phyloP scores from a whole-genome alignment of 257 asterid genomes.

The Prunella vulgaris region DNA sequence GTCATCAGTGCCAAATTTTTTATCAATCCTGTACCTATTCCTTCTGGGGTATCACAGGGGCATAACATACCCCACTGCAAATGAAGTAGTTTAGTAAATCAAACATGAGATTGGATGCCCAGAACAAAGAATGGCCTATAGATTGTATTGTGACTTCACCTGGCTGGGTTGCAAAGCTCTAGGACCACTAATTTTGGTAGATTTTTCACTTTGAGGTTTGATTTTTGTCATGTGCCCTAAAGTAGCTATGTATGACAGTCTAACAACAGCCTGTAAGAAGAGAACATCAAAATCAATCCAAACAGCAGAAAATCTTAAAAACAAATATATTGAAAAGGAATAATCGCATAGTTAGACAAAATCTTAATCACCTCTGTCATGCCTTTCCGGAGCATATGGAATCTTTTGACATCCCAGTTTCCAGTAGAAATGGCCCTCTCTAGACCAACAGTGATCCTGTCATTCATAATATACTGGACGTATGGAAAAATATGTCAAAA shows the following conservation, averaged over 20 bases:
- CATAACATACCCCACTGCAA: slow-evolving; percentile 98
- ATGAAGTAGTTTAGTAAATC: not conserved
- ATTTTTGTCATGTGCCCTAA: slow-evolving; percentile 89
- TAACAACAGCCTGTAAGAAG: slow-evolving; percentile 51
- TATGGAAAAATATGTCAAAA: slow-evolving; percentile 2
- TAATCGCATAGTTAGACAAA: not conserved
- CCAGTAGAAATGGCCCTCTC: slow-evolving; percentile 94
- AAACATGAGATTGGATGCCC: not conserved
- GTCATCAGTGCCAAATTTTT: slow-evolving; percentile 96
- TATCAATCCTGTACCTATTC: slow-evolving; percentile 94
- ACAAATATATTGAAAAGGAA: not conserved
- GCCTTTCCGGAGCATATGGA: slow-evolving; percentile 84
- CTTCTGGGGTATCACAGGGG: slow-evolving; percentile 99
- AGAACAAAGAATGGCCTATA: not conserved
- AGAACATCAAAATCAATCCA: not conserved
- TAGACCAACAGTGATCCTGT: slow-evolving; percentile 53
- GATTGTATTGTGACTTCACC: slow-evolving; percentile 37
- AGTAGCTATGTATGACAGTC: slow-evolving; percentile 79
- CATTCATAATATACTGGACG: slow-evolving; percentile 41
- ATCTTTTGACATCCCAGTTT: slow-evolving; percentile 83
- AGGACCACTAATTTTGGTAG: slow-evolving; percentile 96
- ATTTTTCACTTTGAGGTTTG: slow-evolving; percentile 80
- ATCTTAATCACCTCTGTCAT: slow-evolving; percentile 74
- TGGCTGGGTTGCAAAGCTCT: slow-evolving; percentile 98
- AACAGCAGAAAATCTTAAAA: not conserved